phyloP scores from a whole-genome alignment of 2,329 filamentous ascomycete genomes.

The Nothopassalora personata region DNA sequence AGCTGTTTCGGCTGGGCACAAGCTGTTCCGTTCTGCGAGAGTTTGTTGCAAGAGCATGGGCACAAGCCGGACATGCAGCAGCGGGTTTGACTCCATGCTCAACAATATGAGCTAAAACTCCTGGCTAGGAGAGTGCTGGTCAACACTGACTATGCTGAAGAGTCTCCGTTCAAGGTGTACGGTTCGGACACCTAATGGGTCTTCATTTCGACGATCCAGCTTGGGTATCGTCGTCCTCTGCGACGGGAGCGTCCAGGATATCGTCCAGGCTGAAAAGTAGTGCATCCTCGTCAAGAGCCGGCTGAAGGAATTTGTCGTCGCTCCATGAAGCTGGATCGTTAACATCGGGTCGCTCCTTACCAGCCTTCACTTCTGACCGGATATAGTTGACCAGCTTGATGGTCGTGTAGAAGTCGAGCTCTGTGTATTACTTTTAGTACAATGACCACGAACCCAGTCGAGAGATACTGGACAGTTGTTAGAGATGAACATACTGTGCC shows the following conservation, averaged over 20 bases:
- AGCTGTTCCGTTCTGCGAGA: no score
- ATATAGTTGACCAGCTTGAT: constrained; percentile 49
- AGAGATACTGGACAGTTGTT: neutral
- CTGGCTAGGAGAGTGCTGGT: no score
- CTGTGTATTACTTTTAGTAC: constrained; percentile 20
- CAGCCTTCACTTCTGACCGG: constrained; percentile 37
- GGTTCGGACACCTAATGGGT: no score
- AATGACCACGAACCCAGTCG: neutral
- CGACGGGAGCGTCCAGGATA: constrained; percentile 44
- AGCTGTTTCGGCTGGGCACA: no score
- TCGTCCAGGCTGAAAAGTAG: constrained; percentile 85
- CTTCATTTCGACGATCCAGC: neutral
- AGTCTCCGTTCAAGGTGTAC: no score
- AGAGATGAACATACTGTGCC: constrained; percentile 32
- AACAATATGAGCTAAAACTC: no score
- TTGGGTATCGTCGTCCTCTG: constrained; percentile 9
- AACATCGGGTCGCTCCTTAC: constrained; percentile 46
- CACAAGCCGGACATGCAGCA: no score
- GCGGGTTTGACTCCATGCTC: no score
- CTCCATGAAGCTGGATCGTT: constrained; percentile 60
- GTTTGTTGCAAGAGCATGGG: no score
- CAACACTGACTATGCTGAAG: no score
- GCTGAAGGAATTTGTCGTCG: constrained; percentile 77
- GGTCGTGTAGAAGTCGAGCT: constrained; percentile 41
- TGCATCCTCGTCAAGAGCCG: constrained; percentile 82